These are phyloP conservation scores for Lasiosphaeria miniovina DNA, from an alignment of 495 filamentous ascomycete genomes.

Conservation along the genomic window DNA sequence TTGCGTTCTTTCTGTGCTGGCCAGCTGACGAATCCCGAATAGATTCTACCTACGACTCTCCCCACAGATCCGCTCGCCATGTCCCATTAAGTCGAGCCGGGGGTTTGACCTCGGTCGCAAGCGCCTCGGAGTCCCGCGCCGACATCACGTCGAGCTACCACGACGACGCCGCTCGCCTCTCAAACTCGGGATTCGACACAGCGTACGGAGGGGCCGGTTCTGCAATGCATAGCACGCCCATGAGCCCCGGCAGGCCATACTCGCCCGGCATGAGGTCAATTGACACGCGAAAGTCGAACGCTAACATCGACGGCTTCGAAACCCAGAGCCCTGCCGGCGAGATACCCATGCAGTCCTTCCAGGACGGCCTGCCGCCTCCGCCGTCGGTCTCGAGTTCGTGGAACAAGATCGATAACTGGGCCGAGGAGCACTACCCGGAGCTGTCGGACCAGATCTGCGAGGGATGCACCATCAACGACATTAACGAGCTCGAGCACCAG, in stretches of 20 bases:
- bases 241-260: slow-evolving; percentile 71
- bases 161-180: slow-evolving; percentile 59
- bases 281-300: slow-evolving; percentile 57
- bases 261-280: slow-evolving; percentile 85
- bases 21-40: slow-evolving; percentile 41
- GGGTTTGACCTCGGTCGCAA: slow-evolving; percentile 73
- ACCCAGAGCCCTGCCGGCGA: slow-evolving; percentile 66
- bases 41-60: slow-evolving; percentile 82
- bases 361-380: slow-evolving; percentile 83
- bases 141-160: slow-evolving; percentile 72
- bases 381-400: slow-evolving; percentile 87
- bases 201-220: slow-evolving; percentile 37
- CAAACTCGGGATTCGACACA: slow-evolving; percentile 49
- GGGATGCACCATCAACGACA: slow-evolving; percentile 86
- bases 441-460: slow-evolving; percentile 90
- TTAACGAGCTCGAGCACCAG: slow-evolving; percentile 95
- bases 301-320: slow-evolving; percentile 58
- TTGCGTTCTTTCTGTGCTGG: neutral
- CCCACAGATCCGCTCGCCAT: slow-evolving; percentile 78
- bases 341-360: slow-evolving; percentile 96
- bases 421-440: slow-evolving; percentile 92
- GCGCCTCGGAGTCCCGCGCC: slow-evolving; percentile 71
- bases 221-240: slow-evolving; percentile 47
- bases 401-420: slow-evolving; percentile 90
- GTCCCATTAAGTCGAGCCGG: slow-evolving; percentile 69